Evolutionary conservation across 2,329 filamentous ascomycete species (phyloP), one percentile per base, ranked within the genome.

Genomic region (Fusarium sp.): DNA sequence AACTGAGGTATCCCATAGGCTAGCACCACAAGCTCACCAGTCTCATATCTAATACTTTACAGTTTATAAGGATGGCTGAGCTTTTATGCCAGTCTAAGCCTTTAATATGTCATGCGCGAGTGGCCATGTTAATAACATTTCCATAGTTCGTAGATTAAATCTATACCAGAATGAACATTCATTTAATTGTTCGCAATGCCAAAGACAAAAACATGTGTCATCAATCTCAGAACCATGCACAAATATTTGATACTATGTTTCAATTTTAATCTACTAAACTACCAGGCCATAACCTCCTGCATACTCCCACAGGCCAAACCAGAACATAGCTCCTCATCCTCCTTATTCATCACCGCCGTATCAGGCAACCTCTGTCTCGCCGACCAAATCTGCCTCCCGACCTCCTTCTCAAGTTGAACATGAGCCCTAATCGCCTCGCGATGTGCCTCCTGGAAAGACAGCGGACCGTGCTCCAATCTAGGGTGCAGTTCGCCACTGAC

Each of bases 401-500:
- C 47, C 1, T 43, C 39, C 13, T 37, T 67, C 33, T 67, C 63
- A 27, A 67, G 51, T 19, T 67, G 47, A 13, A 62, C 46, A 19
- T 67, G 64, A 5, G 30, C 64, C 14, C 50, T 47, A 7, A 67
- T 67, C 4, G 65, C 64, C n/a, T 67, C 48, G 19, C 64, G 64
- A 35, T 68, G 64, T 3, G 44, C 44, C 1, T 67, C 50, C 11
- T 68, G 66, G 61, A 68, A 68, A 2, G 62, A 68, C 6, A 68
- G 9, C 5, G 66, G 66, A 3, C 62, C 66, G 9, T 68, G 62
- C 15, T 68, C 66, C 11, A 67, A 22, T 30, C 62, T 50, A n/a
- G 66, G 66, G 7, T 68, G 66, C 7, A 68, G 30, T 13, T 69
- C 61, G 1, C 66, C 65, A 1, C 62, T 68, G 6, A 68, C 32